Base-by-base conservation (phyloP, 2,329 filamentous ascomycete genomes). In the Neurospora sp. region DNA sequence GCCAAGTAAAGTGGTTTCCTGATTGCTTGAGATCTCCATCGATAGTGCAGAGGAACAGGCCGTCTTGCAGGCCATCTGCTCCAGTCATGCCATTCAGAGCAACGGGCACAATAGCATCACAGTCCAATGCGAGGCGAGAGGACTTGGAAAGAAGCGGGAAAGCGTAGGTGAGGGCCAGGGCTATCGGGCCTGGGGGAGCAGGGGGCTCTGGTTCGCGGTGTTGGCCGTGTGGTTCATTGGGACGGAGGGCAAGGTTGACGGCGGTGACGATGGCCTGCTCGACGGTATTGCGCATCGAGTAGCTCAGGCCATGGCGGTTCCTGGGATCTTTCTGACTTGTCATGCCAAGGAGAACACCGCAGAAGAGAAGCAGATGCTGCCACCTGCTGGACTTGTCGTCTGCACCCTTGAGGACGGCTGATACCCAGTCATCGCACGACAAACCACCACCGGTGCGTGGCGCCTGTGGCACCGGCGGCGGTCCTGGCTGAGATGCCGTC, bases 341-440 rank as follows among this genome's bases (percentile, higher is more conserved):
- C 76, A 94, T 90, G 8, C 92, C 93, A 77, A 95, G 86, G 70
- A 97, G 80, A 28, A 97, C 82, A 3, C 93, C 94, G 0, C 89
- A 89, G 8, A 97, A 85, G 5, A 94, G 86, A n/a, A 97, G 83
- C 38, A 93, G 80, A 79, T 97, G 93, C 78, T 93, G 90, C 93
- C 93, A 97, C 76, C 92, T 83, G 36, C 84, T 85, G 17, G 88
- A 88, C 65, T 84, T 83, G 39, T 84, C 85, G 69, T 89, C 87
- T 10, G 85, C 83, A 41, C 87, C 87, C 74, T 84, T 85, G 62
- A 85, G 83, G 3, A 89, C 83, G 0, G 86, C 86, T 23, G 83
- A 82, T 8, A 86, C 81, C 87, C 87, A 89, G 28, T 81, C 82
- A 67, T 87, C 85, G 73, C 82, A 82, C 36, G 77, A 72, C 8